Evolutionary conservation across 192 early-diverging fungal genomes (phyloP), one percentile per base, ranked within the genome.

Genomic region (Coemansia sp.): DNA sequence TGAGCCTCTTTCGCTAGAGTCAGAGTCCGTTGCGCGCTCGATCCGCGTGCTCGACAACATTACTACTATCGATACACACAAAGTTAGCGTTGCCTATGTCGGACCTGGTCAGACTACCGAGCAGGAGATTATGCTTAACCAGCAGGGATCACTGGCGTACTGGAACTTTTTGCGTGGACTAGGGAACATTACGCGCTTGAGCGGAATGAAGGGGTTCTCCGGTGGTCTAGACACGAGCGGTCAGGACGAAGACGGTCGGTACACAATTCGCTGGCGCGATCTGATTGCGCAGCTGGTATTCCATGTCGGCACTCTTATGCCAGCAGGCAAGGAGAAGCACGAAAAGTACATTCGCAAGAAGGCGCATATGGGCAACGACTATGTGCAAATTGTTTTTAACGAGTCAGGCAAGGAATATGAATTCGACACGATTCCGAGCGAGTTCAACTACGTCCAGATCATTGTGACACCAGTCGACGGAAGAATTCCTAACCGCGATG

Each of bases 361-460:
- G 79, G 80, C 93, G 24, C 93, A 96, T 66, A 94, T 99, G 61
- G 96, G 94, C 41, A 99, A 99, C 66, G 94, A 99, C 75, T 97
- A 87, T 79, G 91, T 99, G 48, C 86, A 87, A 33, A 89, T 99
- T 60, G 86, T 96, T 9, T 99, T 88, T 62, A 95, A 98, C 66
- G 95, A 99, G 65, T 89, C 89, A 30, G 94, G 90, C 1, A 56
- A 57, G 0, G 83, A 87, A 9, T 93, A 91, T 66, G 84, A 83
- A 30, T 94, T 95, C 71, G 89, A 94, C 55, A 98, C 93, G 5
- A 82, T 98, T 27, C 87, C 93, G 3, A 86, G 89, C 13, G 91
- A 99, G 69, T 98, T 98, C 80, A 98, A 97, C 66, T 95, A 88
- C 70, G 88, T 99, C 56, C 91, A 93, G 57, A 90, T 99, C 64